These are phyloP conservation scores for Dioscorea cayenensis DNA, from an alignment of 116 monocot genomes.

Conservation along the genomic window DNA sequence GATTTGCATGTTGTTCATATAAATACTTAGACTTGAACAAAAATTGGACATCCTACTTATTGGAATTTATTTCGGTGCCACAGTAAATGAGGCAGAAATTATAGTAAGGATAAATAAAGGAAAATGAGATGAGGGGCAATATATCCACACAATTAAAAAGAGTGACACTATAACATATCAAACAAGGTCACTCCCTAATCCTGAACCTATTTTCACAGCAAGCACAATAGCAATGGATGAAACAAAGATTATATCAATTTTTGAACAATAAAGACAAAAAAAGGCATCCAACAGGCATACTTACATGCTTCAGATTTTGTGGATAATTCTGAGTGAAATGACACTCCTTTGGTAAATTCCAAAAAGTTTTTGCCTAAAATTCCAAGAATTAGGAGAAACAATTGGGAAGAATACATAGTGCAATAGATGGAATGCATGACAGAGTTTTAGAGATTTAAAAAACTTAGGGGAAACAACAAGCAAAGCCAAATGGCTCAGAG, in stretches of 20 bases:
- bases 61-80: too few species aligned
- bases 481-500: background rate
- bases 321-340: constrained; percentile 69
- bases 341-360: constrained; percentile 69
- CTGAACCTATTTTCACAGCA: too few species aligned
- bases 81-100: too few species aligned
- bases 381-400: background rate
- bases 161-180: too few species aligned
- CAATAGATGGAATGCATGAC: background rate
- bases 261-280: background rate
- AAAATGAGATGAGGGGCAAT: too few species aligned
- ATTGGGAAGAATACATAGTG: background rate
- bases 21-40: too few species aligned
- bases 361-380: constrained; percentile 52
- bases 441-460: background rate
- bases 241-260: background rate
- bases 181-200: too few species aligned
- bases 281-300: constrained; percentile 10
- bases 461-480: background rate
- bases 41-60: too few species aligned
- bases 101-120: too few species aligned
- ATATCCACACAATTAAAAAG: too few species aligned
- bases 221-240: too few species aligned
- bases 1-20: too few species aligned
- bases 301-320: constrained; percentile 65